A percentile compares a stretch with the other conserved stretches of the same genome.
phyloP scores from a whole-genome alignment of 768 basidiomycete genomes.

The Leccinum fibrillosum region DNA sequence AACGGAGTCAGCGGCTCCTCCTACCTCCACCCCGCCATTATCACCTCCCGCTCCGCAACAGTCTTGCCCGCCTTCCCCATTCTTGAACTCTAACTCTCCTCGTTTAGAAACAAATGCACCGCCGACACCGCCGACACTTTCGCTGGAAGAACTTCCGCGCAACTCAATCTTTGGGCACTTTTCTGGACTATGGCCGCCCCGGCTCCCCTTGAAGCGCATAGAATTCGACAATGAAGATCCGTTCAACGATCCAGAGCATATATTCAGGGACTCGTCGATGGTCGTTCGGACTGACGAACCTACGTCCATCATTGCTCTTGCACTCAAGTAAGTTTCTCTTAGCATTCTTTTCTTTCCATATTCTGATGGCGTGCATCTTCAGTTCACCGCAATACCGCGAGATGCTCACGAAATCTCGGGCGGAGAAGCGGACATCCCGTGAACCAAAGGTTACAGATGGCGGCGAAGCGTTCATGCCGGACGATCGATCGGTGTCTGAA shows the following conservation, averaged over 20 bases:
- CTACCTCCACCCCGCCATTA: conserved; percentile 23
- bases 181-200: conserved; percentile 69
- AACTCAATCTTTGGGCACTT: conserved; percentile 74
- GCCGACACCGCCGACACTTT: conserved; percentile 47
- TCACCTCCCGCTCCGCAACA: conserved; percentile 24
- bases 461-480: conserved; percentile 89
- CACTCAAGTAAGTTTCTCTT: conserved; percentile 63
- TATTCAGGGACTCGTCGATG: conserved; percentile 93
- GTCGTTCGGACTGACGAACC: conserved; percentile 96
- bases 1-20: conserved; percentile 3
- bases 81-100: conserved; percentile 38
- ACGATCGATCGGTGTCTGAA: conserved; percentile 78
- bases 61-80: conserved; percentile 56
- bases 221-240: conserved; percentile 63
- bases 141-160: conserved; percentile 52
- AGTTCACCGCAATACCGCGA: conserved; percentile 84
- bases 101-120: conserved; percentile 36
- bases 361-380: conserved; percentile 1
- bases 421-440: conserved; percentile 68
- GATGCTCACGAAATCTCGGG: conserved; percentile 71
- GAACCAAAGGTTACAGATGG: conserved; percentile 57
- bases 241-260: conserved; percentile 81
- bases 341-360: not conserved
- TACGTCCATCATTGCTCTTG: conserved; percentile 95
- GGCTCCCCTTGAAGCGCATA: conserved; percentile 49